Base-by-base conservation (phyloP, 192 early-diverging fungal species). In the Rhizophagus sp. region DNA sequence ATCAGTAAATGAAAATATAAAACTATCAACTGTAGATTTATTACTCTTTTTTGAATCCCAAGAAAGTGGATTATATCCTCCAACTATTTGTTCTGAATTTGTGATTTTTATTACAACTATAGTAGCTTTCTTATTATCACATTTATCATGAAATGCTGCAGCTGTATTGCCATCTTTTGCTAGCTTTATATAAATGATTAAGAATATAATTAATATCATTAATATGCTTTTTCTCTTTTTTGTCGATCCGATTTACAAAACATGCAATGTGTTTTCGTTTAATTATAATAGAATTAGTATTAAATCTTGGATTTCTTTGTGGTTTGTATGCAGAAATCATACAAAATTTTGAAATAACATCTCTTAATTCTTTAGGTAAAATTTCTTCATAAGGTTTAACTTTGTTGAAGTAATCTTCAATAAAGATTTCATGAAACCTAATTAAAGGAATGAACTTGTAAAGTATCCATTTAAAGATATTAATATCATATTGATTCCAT, bases 211-310 rank as follows among this genome's bases (percentile, higher is more conserved):
- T 3, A 5, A 36, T 39, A 36, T 36, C 36, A 36, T 36, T 0
- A 36, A 5, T 3, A 3, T 36, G 1, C 36, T 2, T 17, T 13
- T 22, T 36, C 62, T 27, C 12, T 63, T 36, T 36, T 41, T 27
- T 44, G 33, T 76, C 75, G 9, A 30, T 30, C 30, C 30, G 1
- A 30, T 30, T 30, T 30, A 1, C 0, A 30, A 30, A 30, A 30
- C 0, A 1, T 30, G 30, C 30, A 13, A 36, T 25, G 12, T 76
- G 75, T 4, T 22, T 8, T 19, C 24, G n/a, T 33, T 65, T 64
- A 64, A 76, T 66, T 22, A 76, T 41, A 5, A 33, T 25, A n/a
- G 75, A 76, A 30, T 76, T 30, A 13, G 30, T 9, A 12, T 30
- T 12, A 36, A 36, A 36, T 4, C 36, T 22, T n/a, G 19, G 36